Conservation (phyloP, 2,329 filamentous ascomycete genomes). For the Microsporum ferrugineum region DNA sequence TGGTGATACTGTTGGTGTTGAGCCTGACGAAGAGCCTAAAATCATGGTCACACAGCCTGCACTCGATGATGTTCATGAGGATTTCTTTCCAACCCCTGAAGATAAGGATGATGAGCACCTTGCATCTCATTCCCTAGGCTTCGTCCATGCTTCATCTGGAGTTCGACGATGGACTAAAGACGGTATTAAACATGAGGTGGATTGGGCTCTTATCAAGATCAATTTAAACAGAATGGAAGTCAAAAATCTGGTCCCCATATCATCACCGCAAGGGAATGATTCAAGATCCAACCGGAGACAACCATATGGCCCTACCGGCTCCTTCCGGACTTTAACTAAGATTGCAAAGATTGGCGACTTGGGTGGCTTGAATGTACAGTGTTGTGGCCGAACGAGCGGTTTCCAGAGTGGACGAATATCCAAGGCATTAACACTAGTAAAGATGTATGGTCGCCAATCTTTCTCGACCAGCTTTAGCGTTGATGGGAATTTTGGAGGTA, state of each 20-base stretch:
- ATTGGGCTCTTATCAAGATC: slow-evolving; percentile 87
- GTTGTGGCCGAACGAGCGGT: slow-evolving; percentile 76
- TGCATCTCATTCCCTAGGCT: slow-evolving; percentile 66
- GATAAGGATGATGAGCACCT: slow-evolving; percentile 73
- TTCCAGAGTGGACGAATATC: slow-evolving; percentile 68
- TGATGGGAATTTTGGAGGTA: slow-evolving; percentile 47
- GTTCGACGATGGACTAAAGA: slow-evolving; percentile 63
- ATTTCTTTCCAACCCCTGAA: slow-evolving; percentile 69
- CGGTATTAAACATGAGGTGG: slow-evolving; percentile 75
- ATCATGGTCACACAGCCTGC: slow-evolving; percentile 85
- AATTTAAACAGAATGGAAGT: slow-evolving; percentile 57
- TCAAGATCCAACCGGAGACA: slow-evolving; percentile 2
- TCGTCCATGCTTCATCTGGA: slow-evolving; percentile 80
- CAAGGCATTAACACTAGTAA: slow-evolving; percentile 68
- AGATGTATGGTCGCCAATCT: slow-evolving; percentile 71
- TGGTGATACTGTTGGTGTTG: slow-evolving; percentile 69
- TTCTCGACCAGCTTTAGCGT: slow-evolving; percentile 63
- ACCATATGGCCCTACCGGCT: slow-evolving; percentile 22
- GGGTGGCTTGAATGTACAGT: slow-evolving; percentile 69
- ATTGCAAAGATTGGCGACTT: slow-evolving; percentile 46
- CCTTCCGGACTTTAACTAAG: slow-evolving; percentile 43
- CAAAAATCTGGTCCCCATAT: slow-evolving; percentile 51
- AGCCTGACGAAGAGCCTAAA: slow-evolving; percentile 61
- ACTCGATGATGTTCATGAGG: slow-evolving; percentile 71
- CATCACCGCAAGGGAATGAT: not conserved